A percentile compares a stretch with the other conserved stretches of the same genome.
Conservation (phyloP, 2,329 filamentous ascomycete genomes). For the Aspergillus texensis region DNA sequence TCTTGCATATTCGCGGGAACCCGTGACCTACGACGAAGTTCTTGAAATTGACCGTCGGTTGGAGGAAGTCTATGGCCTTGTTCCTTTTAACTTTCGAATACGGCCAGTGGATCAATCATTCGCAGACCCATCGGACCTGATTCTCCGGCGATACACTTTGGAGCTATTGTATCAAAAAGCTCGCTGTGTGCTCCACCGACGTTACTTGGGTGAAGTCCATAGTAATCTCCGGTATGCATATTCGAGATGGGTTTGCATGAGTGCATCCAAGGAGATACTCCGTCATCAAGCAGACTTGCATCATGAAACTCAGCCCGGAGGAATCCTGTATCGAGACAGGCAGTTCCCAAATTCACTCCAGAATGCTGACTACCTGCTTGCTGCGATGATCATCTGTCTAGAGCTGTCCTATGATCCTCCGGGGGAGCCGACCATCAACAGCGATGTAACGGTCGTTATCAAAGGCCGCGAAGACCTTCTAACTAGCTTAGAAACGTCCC, state of each 20-base stretch:
- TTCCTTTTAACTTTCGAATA: conserved; percentile 27
- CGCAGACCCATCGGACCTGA: conserved; percentile 52
- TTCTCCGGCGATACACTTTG: conserved; percentile 56
- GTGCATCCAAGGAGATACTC: conserved; percentile 53
- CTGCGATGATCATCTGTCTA: conserved; percentile 63
- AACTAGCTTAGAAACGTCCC: conserved; percentile 28
- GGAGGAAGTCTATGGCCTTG: conserved; percentile 31
- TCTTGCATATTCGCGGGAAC: conserved; percentile 37
- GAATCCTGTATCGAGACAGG: conserved; percentile 54
- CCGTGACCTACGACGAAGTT: conserved; percentile 39
- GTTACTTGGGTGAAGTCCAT: conserved; percentile 48
- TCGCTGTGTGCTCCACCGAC: conserved; percentile 57
- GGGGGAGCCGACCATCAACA: conserved; percentile 11
- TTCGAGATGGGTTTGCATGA: conserved; percentile 51
- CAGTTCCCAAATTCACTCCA: conserved; percentile 63
- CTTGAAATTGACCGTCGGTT: conserved; percentile 40
- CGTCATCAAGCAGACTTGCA: conserved; percentile 54
- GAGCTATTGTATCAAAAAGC: conserved; percentile 56
- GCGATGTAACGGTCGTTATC: conserved; percentile 18
- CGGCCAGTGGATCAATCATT: conserved; percentile 42
- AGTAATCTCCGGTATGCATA: conserved; percentile 42
- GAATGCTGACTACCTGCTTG: conserved; percentile 64
- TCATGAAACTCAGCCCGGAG: conserved; percentile 57
- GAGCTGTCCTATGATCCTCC: conserved; percentile 29
- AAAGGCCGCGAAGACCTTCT: conserved; percentile 27